Evolutionary conservation across 148 eudicot genomes (phyloP), one percentile per base, ranked within the genome.

Genomic region (Linanthus parryae): DNA sequence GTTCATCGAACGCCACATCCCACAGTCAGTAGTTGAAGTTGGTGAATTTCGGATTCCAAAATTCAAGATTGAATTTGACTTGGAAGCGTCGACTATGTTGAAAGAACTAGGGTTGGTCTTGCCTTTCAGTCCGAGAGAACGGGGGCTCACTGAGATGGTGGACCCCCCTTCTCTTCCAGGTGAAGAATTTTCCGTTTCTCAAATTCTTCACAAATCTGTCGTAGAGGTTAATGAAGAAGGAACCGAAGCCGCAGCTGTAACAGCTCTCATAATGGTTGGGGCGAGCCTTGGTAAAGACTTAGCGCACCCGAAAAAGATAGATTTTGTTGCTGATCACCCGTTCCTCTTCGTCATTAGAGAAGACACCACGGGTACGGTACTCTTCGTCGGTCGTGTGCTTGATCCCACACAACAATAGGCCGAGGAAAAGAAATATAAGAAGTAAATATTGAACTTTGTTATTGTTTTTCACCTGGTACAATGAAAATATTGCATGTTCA

Each of bases 151-250:
- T 1, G 90, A 79, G 63, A 86, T 91, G 83, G 84, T 79, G 27
- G 87, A 74, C 48, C 77, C 94, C 1, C 58, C 74, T 8, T 19
- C 13, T 5, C n/a, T n/a, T n/a, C 29, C 23, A 6, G 87, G 79
- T 34, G 22, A 58, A 39, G 69, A 77, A 33, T 75, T 87, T 0
- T 63, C 45, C 29, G 95, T 91, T 27, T 91, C 98, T 0, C 74
- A 61, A 58, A 73, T 91, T 44, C 71, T 72, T 29, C 98, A 91
- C 21, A 91, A 84, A 62, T 77, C 95, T 3, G 83, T 81, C 46
- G 75, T 91, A 15, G 95, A 91, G 62, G 87, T 87, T 6, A 87
- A 91, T 21, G 98, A 91, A 63, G 95, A 83, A 76, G 98, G 98
- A 14, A 91, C 94, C 2, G 90, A 87, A 68, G 98, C 95, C 16